Percentiles rank a stretch among this genome's conserved stretches.
phyloP scores from a whole-genome alignment of 2,329 filamentous ascomycete genomes.

The Sporothrix brasiliensis region DNA sequence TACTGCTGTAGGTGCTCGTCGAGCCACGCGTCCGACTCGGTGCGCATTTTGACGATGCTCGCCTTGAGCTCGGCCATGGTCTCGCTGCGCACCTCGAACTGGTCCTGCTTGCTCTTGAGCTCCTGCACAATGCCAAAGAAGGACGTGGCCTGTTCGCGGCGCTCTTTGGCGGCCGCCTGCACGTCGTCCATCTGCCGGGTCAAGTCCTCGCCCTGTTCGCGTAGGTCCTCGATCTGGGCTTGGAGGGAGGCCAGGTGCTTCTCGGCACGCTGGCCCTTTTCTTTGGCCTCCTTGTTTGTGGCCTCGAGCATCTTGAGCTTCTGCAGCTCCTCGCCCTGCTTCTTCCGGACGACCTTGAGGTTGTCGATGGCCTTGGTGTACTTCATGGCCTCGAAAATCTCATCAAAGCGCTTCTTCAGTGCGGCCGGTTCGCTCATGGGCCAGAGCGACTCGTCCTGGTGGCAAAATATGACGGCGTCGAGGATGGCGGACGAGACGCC shows the following conservation, averaged over 20 bases:
- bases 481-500: slow-evolving; percentile 89
- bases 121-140: slow-evolving; percentile 75
- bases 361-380: slow-evolving; percentile 98
- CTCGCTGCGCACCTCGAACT: slow-evolving; percentile 69
- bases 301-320: slow-evolving; percentile 72
- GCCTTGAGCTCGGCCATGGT: slow-evolving; percentile 70
- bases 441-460: slow-evolving; percentile 97
- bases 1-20: slow-evolving; percentile 74
- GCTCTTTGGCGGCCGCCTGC: slow-evolving; percentile 53
- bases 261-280: slow-evolving; percentile 73
- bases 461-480: slow-evolving; percentile 96
- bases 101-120: slow-evolving; percentile 74
- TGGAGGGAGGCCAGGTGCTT: slow-evolving; percentile 67
- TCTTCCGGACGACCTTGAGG: slow-evolving; percentile 83
- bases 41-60: slow-evolving; percentile 71
- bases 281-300: slow-evolving; percentile 68
- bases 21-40: slow-evolving; percentile 76
- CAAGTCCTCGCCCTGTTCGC: slow-evolving; percentile 61
- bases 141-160: slow-evolving; percentile 71
- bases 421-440: slow-evolving; percentile 84
- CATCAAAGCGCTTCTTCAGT: slow-evolving; percentile 92
- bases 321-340: slow-evolving; percentile 73
- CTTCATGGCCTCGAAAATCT: slow-evolving; percentile 95
- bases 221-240: slow-evolving; percentile 65
- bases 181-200: slow-evolving; percentile 64